Evolutionary conservation across 305 asterid genomes (phyloP).

Genomic region (Solanum aculeatissimum): DNA sequence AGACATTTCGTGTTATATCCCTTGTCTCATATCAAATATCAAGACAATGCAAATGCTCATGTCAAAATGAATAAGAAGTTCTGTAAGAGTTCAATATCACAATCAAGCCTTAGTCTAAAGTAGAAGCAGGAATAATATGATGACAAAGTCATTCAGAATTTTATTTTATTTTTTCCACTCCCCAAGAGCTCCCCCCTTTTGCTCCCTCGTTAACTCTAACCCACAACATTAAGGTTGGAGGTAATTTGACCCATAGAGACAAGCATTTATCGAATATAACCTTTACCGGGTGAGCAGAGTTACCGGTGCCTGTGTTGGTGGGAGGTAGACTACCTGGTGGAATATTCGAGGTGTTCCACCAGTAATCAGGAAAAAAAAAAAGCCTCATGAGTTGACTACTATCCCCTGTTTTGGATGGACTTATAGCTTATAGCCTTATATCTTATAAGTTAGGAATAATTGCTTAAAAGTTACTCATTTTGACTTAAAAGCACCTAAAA

Average conservation of each 20-base stretch:
- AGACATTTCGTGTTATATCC: not conserved
- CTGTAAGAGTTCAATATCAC: not conserved
- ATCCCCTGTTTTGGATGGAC: too few relatives aligned
- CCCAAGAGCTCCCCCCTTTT: too few relatives aligned
- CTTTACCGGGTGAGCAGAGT: not conserved
- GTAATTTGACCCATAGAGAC: not conserved
- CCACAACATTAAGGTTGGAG: too few relatives aligned
- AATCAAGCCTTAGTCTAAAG: not conserved
- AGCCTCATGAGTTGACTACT: not conserved
- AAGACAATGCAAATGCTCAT: not conserved
- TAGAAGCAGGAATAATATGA: not conserved
- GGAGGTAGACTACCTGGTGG: not conserved
- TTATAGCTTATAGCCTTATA: too few relatives aligned
- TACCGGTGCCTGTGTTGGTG: not conserved
- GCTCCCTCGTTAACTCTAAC: too few relatives aligned
- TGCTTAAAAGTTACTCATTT: not conserved
- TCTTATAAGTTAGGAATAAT: not conserved
- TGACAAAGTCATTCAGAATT: not conserved
- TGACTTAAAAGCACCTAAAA: not conserved
- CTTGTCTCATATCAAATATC: not conserved
- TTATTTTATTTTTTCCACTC: too few relatives aligned
- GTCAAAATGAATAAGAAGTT: not conserved
- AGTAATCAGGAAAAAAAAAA: not conserved
- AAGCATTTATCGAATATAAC: not conserved
- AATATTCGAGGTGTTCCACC: not conserved